Evolutionary conservation across 192 early-diverging fungal species (phyloP).

Genomic region (Linnemannia zychae): DNA sequence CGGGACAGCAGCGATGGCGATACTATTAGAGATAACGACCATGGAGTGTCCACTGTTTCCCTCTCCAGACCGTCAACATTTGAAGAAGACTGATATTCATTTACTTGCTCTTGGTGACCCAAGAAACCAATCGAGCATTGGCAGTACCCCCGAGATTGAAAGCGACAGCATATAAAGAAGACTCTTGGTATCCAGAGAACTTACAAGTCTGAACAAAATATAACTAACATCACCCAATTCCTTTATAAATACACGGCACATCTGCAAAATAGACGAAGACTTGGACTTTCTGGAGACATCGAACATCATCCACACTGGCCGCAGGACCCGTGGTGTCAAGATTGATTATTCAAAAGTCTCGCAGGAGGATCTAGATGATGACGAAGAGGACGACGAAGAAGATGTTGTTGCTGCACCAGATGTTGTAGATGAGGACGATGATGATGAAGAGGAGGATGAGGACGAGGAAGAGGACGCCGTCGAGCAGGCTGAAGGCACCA

Average conservation of each 20-base stretch:
- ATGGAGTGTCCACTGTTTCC: too few species aligned
- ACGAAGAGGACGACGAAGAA: conserved; percentile 56
- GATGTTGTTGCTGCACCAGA: conserved; percentile 31
- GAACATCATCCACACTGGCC: conserved; percentile 72
- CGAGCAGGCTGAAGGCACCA: background rate
- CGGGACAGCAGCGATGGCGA: too few species aligned
- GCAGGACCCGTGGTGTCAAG: conserved; percentile 79
- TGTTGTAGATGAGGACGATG: conserved; percentile 33
- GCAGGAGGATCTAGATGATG: conserved; percentile 66
- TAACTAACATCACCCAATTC: too few species aligned
- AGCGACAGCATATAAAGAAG: too few species aligned
- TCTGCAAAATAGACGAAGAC: conserved; percentile 66
- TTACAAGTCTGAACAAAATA: too few species aligned
- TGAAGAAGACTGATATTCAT: too few species aligned
- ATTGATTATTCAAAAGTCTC: conserved; percentile 82
- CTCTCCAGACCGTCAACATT: too few species aligned
- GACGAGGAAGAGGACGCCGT: conserved; percentile 35
- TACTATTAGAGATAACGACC: too few species aligned
- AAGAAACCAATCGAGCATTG: too few species aligned
- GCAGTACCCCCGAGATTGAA: too few species aligned
- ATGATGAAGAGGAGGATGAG: conserved; percentile 43
- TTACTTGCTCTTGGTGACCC: too few species aligned
- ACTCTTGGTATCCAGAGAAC: too few species aligned
- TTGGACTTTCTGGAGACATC: conserved; percentile 70
- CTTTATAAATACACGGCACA: background rate